These are phyloP conservation scores for Aspergillus bridgeri DNA, from an alignment of 495 filamentous ascomycete species.

Conservation along the genomic window DNA sequence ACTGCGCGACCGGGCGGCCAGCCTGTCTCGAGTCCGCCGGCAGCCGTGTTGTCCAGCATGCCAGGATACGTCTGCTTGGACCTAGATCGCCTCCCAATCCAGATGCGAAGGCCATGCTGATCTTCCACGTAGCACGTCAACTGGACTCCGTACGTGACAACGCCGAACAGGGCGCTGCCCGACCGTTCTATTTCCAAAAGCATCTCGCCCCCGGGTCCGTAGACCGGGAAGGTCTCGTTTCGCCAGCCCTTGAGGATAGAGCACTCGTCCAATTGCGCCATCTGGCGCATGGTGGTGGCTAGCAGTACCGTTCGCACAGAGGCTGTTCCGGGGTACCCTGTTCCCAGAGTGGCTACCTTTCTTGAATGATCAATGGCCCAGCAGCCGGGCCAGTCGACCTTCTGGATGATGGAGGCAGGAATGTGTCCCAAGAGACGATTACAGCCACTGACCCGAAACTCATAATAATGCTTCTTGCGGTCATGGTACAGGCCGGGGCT, in stretches of 20 bases:
- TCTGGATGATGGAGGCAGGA: conserved; percentile 43
- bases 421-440: conserved; percentile 52
- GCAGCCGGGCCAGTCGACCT: conserved; percentile 42
- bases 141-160: conserved; percentile 47
- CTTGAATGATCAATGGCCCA: conserved; percentile 42
- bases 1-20: conserved; percentile 45
- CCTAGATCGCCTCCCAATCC: conserved; percentile 47
- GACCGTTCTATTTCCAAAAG: conserved; percentile 45
- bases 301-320: conserved; percentile 52
- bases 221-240: conserved; percentile 46
- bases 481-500: background rate
- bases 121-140: conserved; percentile 42
- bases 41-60: conserved; percentile 55
- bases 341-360: conserved; percentile 36
- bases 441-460: conserved; percentile 40
- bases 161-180: conserved; percentile 48
- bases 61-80: conserved; percentile 48
- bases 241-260: conserved; percentile 52
- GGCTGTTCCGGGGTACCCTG: conserved; percentile 27
- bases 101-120: conserved; percentile 37
- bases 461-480: conserved; percentile 17
- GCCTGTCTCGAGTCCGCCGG: conserved; percentile 46
- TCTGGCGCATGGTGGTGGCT: conserved; percentile 49
- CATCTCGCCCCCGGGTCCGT: conserved; percentile 28
- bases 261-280: conserved; percentile 58